Evolutionary conservation across 1,284 basidiomycete genomes (phyloP).

Genomic region (Ustilago esculenta): DNA sequence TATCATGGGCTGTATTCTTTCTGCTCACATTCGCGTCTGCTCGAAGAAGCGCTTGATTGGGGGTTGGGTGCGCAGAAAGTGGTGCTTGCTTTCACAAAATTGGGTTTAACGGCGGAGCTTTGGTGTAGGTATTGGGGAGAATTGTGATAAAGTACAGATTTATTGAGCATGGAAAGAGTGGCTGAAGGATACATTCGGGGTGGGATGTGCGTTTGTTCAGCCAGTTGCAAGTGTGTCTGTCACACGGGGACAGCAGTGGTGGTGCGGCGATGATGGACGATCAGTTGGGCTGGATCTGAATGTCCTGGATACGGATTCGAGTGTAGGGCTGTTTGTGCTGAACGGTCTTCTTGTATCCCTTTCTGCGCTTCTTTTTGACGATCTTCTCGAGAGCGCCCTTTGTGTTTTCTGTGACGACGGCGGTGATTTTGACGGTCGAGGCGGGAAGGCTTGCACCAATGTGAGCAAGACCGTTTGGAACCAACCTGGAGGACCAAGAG

Average conservation of each 20-base stretch:
- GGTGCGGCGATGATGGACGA: background rate
- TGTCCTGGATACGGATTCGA: slow-evolving; percentile 69
- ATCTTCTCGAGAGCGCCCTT: slow-evolving; percentile 89
- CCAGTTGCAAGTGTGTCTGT: too few relatives aligned
- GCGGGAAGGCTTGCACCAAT: slow-evolving; percentile 52
- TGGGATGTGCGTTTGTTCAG: too few relatives aligned
- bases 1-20: background rate
- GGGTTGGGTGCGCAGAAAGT: too few relatives aligned
- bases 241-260: background rate
- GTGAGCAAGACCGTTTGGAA: slow-evolving; percentile 60
- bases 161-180: background rate
- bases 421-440: slow-evolving; percentile 75
- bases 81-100: too few relatives aligned
- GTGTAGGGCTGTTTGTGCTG: slow-evolving; percentile 94
- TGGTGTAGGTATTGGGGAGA: background rate
- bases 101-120: too few relatives aligned
- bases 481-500: slow-evolving; percentile 56
- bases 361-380: slow-evolving; percentile 96
- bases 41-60: too few relatives aligned
- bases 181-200: too few relatives aligned
- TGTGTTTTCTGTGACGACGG: slow-evolving; percentile 95
- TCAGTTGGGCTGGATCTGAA: slow-evolving; percentile 52
- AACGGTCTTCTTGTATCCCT: slow-evolving; percentile 86
- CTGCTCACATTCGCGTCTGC: too few relatives aligned
- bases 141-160: slow-evolving; percentile 7